Evolutionary conservation across 805 yeast genomes (phyloP).

Genomic region (Lachancea nothofagi): DNA sequence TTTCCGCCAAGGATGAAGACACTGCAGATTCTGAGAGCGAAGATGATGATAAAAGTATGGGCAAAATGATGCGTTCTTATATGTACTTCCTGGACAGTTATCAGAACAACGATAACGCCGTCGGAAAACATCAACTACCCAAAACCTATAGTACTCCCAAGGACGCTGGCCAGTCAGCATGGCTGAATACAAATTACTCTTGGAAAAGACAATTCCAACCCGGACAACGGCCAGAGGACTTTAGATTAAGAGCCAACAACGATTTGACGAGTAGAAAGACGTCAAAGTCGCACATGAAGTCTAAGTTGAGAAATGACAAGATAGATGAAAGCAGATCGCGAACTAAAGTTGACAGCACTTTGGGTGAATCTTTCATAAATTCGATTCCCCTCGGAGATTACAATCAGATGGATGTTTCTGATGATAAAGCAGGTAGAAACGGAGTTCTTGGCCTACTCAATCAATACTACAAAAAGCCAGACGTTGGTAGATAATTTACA

Average conservation of each 20-base stretch:
- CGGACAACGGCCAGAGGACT: conserved; percentile 20
- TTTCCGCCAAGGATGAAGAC: conserved; percentile 14
- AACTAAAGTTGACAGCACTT: conserved; percentile 4
- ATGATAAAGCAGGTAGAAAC: conserved; percentile 11
- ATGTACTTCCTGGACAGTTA: conserved; percentile 83
- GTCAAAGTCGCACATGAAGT: background rate
- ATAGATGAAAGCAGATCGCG: background rate
- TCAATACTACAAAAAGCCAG: conserved; percentile 59
- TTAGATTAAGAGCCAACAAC: background rate
- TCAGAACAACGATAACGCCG: conserved; percentile 42
- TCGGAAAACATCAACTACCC: conserved; percentile 32
- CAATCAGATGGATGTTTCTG: conserved; percentile 7
- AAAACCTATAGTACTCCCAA: conserved; percentile 10
- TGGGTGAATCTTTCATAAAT: conserved; percentile 43
- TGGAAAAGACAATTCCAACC: conserved; percentile 34
- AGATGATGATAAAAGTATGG: conserved; percentile 45
- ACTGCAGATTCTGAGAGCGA: conserved; percentile 15
- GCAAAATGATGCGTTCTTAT: conserved; percentile 89
- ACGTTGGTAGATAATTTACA: conserved; percentile 20
- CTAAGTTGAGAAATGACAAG: background rate
- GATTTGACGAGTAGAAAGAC: background rate
- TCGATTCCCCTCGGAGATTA: conserved; percentile 28
- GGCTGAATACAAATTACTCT: conserved; percentile 22
- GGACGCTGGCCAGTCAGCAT: conserved; percentile 1
- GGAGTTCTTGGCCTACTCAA: conserved; percentile 80